Percentiles rank a stretch among this genome's conserved stretches.
Evolutionary conservation across 345 rosid species (phyloP).

Genomic region (Cardamine chenopodiifolia): DNA sequence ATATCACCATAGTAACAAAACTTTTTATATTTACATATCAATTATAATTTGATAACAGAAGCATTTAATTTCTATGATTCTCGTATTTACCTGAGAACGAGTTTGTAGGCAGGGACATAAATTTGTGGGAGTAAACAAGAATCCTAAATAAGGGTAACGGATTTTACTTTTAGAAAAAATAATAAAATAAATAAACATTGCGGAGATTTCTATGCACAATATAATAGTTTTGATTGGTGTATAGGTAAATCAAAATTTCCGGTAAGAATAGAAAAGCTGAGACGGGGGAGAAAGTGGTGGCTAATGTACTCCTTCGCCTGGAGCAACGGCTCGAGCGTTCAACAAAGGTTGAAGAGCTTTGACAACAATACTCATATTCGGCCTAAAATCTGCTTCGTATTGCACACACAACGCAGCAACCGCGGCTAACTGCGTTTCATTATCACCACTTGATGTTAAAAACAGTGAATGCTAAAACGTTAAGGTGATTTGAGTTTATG

Average conservation of each 20-base stretch:
- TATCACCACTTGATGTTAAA: background rate
- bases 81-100: background rate
- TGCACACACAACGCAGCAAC: constrained; percentile 83
- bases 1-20: background rate
- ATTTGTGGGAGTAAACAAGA: background rate
- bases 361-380: constrained; percentile 81
- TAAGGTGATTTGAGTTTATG: background rate
- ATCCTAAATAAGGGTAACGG: background rate
- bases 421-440: constrained; percentile 64
- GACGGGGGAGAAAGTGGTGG: constrained; percentile 15
- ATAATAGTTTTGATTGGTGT: constrained; percentile 19
- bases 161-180: background rate
- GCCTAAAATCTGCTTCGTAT: constrained; percentile 85
- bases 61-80: background rate
- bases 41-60: background rate
- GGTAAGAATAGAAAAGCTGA: background rate
- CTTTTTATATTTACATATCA: background rate
- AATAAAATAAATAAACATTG: constrained; percentile 13
- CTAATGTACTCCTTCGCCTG: constrained; percentile 37
- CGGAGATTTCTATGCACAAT: constrained; percentile 27
- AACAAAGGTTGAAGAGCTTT: constrained; percentile 80
- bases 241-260: background rate
- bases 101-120: background rate
- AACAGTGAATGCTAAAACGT: background rate
- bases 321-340: constrained; percentile 55